Evolutionary conservation across 306 rosid genomes (phyloP).

Genomic region (Vachellia pachyceras): DNA sequence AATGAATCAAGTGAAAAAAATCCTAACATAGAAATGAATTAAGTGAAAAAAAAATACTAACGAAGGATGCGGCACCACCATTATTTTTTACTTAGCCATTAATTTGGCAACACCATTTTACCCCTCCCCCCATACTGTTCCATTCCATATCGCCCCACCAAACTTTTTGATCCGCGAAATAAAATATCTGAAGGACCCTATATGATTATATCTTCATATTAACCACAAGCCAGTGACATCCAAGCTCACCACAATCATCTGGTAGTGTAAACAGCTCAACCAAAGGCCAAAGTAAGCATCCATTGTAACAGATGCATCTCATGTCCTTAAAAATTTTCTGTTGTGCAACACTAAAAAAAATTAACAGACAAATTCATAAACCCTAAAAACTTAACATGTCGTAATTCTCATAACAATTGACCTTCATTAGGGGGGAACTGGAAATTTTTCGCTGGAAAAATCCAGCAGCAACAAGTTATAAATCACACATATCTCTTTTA

Average conservation of each 20-base stretch:
- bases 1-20: no score
- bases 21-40: no score
- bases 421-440: not conserved
- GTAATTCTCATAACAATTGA: not conserved
- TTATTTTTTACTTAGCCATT: not conserved
- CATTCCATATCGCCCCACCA: not conserved
- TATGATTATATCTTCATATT: not conserved
- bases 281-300: not conserved
- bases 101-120: not conserved
- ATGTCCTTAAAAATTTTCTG: no score
- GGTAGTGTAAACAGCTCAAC: constrained; percentile 7
- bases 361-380: not conserved
- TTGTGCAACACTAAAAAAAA: no score
- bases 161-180: constrained; percentile 1
- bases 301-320: no score
- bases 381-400: not conserved
- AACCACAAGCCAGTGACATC: not conserved
- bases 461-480: constrained; percentile 18
- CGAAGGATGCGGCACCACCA: not conserved
- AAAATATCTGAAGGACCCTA: constrained; percentile 14
- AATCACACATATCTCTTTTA: no score
- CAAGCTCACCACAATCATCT: not conserved
- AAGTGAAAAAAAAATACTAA: no score
- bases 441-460: constrained; percentile 8
- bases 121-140: constrained; percentile 11